Evolutionary conservation across 352 stramenopile genomes (phyloP).

Genomic region (Globisporangium nunn): DNA sequence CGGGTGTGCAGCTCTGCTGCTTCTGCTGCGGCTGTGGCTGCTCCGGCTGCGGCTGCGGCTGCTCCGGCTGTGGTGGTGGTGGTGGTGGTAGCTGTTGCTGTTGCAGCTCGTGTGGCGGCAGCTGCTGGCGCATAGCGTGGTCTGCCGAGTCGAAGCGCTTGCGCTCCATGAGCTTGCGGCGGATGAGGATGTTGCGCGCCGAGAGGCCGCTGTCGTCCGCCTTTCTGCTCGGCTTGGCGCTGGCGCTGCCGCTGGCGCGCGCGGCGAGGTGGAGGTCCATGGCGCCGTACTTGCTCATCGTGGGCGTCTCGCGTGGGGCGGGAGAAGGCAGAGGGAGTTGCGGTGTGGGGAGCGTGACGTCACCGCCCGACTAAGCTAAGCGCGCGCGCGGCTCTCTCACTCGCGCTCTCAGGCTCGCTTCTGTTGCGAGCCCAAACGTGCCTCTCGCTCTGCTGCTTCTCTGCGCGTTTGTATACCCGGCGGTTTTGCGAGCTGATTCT

Average conservation of each 20-base stretch:
- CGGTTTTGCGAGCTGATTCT: no score
- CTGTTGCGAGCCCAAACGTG: no score
- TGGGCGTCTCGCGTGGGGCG: not conserved
- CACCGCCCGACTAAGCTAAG: no score
- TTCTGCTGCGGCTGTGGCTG: not conserved
- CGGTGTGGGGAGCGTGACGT: no score
- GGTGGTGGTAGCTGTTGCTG: conserved; percentile 14
- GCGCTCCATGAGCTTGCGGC: conserved; percentile 57
- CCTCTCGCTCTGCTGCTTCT: no score
- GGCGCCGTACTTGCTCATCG: conserved; percentile 31
- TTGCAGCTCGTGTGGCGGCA: conserved; percentile 16
- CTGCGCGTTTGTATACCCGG: no score
- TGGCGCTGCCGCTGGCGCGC: conserved; percentile 7
- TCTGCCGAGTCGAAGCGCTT: conserved; percentile 84
- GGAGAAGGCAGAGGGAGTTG: no score
- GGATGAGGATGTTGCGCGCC: conserved; percentile 73
- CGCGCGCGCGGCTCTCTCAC: not conserved
- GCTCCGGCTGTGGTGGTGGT: not conserved
- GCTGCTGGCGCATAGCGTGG: conserved; percentile 45
- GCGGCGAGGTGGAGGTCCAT: conserved; percentile 40
- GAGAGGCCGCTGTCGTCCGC: conserved; percentile 45
- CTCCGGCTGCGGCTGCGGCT: not conserved
- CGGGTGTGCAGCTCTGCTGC: conserved; percentile 17
- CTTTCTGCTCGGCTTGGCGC: conserved; percentile 1
- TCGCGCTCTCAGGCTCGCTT: not conserved